Conservation (phyloP, 2,329 filamentous ascomycete species). For the Botrytis pseudocinerea region DNA sequence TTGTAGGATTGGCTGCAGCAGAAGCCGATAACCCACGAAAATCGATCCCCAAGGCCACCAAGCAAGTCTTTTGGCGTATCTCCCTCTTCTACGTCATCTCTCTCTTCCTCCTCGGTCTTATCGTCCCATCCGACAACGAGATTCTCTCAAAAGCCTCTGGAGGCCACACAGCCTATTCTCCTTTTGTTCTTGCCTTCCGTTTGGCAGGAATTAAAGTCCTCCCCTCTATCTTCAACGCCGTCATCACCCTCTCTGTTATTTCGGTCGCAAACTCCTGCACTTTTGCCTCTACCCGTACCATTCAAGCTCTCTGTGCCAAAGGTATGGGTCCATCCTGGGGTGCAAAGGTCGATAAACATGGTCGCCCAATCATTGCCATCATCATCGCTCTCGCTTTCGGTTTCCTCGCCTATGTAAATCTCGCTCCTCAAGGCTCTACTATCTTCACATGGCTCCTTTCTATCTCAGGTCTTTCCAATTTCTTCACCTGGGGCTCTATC, state of each 20-base stretch:
- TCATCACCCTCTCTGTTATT: constrained; percentile 86
- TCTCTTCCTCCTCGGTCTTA: constrained; percentile 75
- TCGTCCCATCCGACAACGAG: constrained; percentile 71
- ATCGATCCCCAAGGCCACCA: constrained; percentile 80
- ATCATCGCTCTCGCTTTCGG: constrained; percentile 55
- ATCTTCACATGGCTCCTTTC: constrained; percentile 74
- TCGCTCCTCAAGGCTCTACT: constrained; percentile 55
- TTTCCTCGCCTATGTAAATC: constrained; percentile 60
- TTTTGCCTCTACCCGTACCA: constrained; percentile 86
- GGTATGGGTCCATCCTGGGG: constrained; percentile 76
- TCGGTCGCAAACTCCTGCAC: constrained; percentile 91
- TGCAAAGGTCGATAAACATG: constrained; percentile 77
- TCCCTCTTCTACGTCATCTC: constrained; percentile 82
- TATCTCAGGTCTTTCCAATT: constrained; percentile 69
- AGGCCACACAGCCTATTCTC: constrained; percentile 72
- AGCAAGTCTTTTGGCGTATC: constrained; percentile 95
- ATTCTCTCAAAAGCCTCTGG: constrained; percentile 60
- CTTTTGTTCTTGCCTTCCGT: constrained; percentile 89
- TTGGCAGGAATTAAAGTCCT: constrained; percentile 79
- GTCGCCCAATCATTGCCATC: constrained; percentile 64
- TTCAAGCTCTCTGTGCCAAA: constrained; percentile 86
- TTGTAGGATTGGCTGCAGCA: constrained; percentile 74
- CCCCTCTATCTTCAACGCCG: constrained; percentile 87
- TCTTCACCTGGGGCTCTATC: constrained; percentile 75
- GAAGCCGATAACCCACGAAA: constrained; percentile 77